These are phyloP conservation scores for Schwanniomyces etchellsii DNA, from an alignment of 1,139 yeast species.

Conservation along the genomic window DNA sequence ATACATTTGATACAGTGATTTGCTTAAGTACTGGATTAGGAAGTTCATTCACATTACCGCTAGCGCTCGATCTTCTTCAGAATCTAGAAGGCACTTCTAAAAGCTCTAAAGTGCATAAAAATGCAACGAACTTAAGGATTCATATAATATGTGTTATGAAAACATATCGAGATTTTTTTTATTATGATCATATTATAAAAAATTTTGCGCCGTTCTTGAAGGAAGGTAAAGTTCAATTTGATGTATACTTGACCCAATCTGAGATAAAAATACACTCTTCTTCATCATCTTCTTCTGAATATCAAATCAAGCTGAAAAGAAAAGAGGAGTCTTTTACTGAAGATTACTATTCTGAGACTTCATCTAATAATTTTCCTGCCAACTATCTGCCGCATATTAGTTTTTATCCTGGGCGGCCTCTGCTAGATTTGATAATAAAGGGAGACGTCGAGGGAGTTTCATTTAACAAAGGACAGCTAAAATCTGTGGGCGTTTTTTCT, in stretches of 20 bases:
- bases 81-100: too few relatives aligned
- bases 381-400: background rate
- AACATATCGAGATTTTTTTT: conserved; percentile 18
- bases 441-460: background rate
- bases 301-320: background rate
- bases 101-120: conserved; percentile 15
- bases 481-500: conserved; percentile 28
- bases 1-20: conserved; percentile 34
- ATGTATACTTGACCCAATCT: conserved; percentile 14
- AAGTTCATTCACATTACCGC: conserved; percentile 41
- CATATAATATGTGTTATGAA: conserved; percentile 32
- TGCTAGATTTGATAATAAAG: background rate
- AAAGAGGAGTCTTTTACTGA: background rate
- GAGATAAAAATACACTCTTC: background rate
- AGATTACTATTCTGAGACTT: background rate
- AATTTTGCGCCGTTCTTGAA: conserved; percentile 20
- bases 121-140: conserved; percentile 18
- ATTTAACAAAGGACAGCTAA: conserved; percentile 7
- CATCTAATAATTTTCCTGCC: too few relatives aligned
- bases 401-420: background rate
- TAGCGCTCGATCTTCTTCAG: conserved; percentile 33
- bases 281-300: background rate
- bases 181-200: conserved; percentile 33
- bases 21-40: conserved; percentile 45
- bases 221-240: conserved; percentile 17